Evolutionary conservation across 805 yeast genomes (phyloP), one percentile per base, ranked within the genome.

Genomic region (Yueomyces sinensis): DNA sequence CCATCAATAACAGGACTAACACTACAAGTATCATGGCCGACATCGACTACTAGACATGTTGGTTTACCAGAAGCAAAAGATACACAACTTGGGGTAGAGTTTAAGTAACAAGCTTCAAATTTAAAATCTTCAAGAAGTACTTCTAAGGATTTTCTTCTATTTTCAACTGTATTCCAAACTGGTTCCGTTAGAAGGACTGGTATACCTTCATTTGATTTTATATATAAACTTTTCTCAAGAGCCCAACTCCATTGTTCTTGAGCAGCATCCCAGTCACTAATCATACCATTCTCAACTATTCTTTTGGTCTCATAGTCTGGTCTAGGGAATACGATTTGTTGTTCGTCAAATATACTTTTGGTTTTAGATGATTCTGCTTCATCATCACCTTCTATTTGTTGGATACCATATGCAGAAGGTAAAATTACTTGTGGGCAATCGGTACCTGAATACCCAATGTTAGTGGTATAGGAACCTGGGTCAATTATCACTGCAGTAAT

Each of bases 401-500:
- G 40, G 5, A 35, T 32, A 7, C 76, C 80, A 49, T 73, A 83
- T 40, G 56, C 68, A 1, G 95, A 81, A 3, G 95, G 91, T 11
- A 77, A 55, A 17, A 81, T 72, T 4, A 76, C 61, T 42, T 77
- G 72, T 11, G 98, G 98, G 35, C 73, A 68, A 52, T 87, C 95
- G 37, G 84, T 89, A 9, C 97, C 97, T 3, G 96, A 87, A 56
- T 73, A 86, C 1, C 98, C 98, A 15, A 79, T 74, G 35, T 89
- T 74, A 5, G 95, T 84, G 39, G 74, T 62, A 41, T 67, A 74
- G 9, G 95, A 78, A 25, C 97, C 97, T 2, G 94, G 87, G 50
- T 91, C 97, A 18, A 89, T 65, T 24, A 89, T 94, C 3, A 91
- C 68, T 19, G 97, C 94, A 42, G 84, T 75, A 42, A 91, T 78